Evolutionary conservation across 2,329 filamentous ascomycete species (phyloP).

Genomic region (Aspergillus fumigatiaffinis): DNA sequence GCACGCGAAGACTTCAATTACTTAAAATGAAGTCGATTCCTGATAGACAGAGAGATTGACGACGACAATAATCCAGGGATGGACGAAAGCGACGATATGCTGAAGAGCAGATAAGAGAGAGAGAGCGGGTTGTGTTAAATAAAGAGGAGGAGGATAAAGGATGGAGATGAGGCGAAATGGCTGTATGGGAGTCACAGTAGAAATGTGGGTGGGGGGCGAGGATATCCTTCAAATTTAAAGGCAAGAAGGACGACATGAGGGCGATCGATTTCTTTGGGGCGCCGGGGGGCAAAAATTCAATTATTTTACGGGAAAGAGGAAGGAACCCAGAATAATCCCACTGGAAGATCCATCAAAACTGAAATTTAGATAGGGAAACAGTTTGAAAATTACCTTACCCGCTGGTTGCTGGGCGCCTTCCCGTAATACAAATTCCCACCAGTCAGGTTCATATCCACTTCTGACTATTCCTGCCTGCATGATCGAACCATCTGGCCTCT

Average conservation of each 20-base stretch:
- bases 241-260: conserved; percentile 5
- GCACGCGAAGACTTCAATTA: conserved; percentile 6
- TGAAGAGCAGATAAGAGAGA: conserved; percentile 5
- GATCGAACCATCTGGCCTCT: not conserved
- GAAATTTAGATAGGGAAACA: conserved; percentile 2
- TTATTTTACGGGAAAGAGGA: not conserved
- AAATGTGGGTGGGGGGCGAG: conserved; percentile 17
- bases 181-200: conserved; percentile 13
- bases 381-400: conserved; percentile 15
- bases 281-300: conserved; percentile 8
- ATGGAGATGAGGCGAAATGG: conserved; percentile 4
- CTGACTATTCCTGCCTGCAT: not conserved
- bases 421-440: conserved; percentile 5
- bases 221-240: conserved; percentile 19
- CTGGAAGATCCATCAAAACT: not conserved
- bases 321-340: not conserved
- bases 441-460: not conserved
- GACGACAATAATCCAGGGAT: conserved; percentile 12
- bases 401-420: conserved; percentile 7
- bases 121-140: conserved; percentile 21
- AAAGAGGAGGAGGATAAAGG: conserved; percentile 8
- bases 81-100: conserved; percentile 7
- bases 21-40: not conserved
- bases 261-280: conserved; percentile 9
- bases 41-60: conserved; percentile 8